These are phyloP conservation scores for Asterophora lycoperdoides DNA, from an alignment of 768 basidiomycete genomes.

Conservation along the genomic window DNA sequence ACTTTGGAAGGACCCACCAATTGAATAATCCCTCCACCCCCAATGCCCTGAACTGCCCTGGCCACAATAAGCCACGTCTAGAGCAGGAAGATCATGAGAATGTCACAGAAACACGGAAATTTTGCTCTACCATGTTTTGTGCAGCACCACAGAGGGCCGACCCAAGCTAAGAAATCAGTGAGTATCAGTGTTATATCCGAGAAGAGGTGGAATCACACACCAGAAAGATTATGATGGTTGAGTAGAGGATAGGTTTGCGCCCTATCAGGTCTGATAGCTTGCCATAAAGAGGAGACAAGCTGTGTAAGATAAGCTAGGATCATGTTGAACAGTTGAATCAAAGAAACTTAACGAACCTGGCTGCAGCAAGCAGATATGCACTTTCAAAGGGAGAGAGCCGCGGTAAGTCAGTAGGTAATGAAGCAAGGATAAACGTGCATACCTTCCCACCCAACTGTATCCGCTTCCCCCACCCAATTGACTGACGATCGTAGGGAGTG, in stretches of 20 bases:
- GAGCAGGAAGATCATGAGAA: background rate
- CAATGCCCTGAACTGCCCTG: conserved; percentile 80
- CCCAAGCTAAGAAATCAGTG: conserved; percentile 48
- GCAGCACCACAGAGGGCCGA: conserved; percentile 82
- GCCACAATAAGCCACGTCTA: conserved; percentile 69
- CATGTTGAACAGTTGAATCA: background rate
- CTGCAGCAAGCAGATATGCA: conserved; percentile 70
- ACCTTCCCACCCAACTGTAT: conserved; percentile 77
- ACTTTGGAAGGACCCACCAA: conserved; percentile 37
- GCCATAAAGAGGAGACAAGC: conserved; percentile 71
- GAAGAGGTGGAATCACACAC: conserved; percentile 28
- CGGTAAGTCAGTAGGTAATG: background rate
- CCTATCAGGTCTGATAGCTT: conserved; percentile 62
- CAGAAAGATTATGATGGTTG: conserved; percentile 64
- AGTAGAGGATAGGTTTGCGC: conserved; percentile 66
- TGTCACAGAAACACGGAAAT: background rate
- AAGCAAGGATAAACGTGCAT: conserved; percentile 5
- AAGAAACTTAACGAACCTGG: conserved; percentile 37
- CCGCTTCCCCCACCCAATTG: conserved; percentile 56
- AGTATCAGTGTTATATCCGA: background rate
- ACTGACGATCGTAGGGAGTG: conserved; percentile 70
- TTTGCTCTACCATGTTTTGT: conserved; percentile 50
- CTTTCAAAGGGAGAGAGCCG: conserved; percentile 33
- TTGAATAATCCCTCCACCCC: conserved; percentile 77
- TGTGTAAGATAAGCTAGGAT: conserved; percentile 3